Evolutionary conservation across 306 rosid species (phyloP), one percentile per base, ranked within the genome.

Genomic region (Ceratonia siliqua): DNA sequence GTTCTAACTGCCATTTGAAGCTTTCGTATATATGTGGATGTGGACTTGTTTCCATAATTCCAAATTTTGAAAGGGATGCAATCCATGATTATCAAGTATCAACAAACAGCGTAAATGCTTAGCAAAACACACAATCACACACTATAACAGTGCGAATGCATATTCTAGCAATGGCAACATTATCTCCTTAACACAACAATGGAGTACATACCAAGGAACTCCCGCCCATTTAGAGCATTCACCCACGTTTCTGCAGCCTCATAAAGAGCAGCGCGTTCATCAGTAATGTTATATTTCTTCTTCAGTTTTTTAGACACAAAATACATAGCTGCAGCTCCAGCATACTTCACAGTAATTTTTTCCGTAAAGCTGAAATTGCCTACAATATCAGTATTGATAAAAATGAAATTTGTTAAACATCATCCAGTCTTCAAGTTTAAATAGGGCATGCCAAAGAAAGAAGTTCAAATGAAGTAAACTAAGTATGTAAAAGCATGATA

Each of bases 201-300:
- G 5, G 52, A 79, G 52, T 45, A 67, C 92, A 64, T 89, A 95
- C 99, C 98, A 42, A 90, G 93, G 85, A 87, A 95, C 12, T 90
- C 93, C 49, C 93, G 89, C 59, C 98, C 97, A 75, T 90, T 62
- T 53, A 92, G 90, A 80, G 93, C 99, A 72, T 87, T 84, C 35
- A 90, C 97, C 99, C 99, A 95, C 75, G 97, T 90, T 85, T 90
- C 97, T 54, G 98, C 98, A 43, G 99, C 93, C 79, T 95, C 97
- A 68, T 95, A 95, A 25, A 92, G 87, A 35, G 99, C 88, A 38
- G 93, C 88, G 43, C 99, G 99, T 73, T 94, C 99, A 82, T 94
- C 93, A 1, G 93, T 92, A 18, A 92, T 92, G 86, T 95, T 92
- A 86, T 92, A 92, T 85, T 92, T 95, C 88, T 92, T 92, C 88